phyloP scores from a whole-genome alignment of 345 rosid genomes.

The Kernera saxatilis region DNA sequence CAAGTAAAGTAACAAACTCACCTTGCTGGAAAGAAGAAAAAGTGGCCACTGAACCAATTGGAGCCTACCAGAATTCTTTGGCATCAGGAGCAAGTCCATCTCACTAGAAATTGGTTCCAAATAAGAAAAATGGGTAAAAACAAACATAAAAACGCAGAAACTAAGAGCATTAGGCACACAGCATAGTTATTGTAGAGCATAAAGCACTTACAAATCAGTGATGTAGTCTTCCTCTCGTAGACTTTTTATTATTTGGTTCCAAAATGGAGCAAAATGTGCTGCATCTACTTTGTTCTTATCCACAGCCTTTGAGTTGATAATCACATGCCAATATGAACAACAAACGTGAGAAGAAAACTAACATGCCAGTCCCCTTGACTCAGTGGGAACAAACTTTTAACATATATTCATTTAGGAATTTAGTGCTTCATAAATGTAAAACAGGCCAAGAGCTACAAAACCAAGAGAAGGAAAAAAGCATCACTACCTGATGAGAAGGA shows the following conservation, averaged over 20 bases:
- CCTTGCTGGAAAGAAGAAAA: slow-evolving; percentile 99
- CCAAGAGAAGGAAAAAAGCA: neutral
- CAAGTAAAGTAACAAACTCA: slow-evolving; percentile 24
- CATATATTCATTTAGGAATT: neutral
- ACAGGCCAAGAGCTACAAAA: slow-evolving; percentile 9
- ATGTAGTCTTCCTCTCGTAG: slow-evolving; percentile 94
- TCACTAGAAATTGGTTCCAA: slow-evolving; percentile 45
- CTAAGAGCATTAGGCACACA: slow-evolving; percentile 7
- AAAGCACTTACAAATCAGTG: slow-evolving; percentile 60
- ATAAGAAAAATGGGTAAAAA: neutral
- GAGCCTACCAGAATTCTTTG: slow-evolving; percentile 80
- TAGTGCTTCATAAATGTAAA: slow-evolving; percentile 2
- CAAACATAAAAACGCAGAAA: neutral
- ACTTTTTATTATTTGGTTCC: slow-evolving; percentile 87
- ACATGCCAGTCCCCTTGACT: neutral
- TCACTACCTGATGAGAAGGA: slow-evolving; percentile 45
- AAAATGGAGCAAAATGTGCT: slow-evolving; percentile 82
- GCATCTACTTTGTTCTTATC: slow-evolving; percentile 70
- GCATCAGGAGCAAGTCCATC: slow-evolving; percentile 91
- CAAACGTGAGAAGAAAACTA: slow-evolving; percentile 4
- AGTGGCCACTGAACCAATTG: slow-evolving; percentile 94
- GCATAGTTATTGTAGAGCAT: slow-evolving; percentile 10
- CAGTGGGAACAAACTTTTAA: neutral
- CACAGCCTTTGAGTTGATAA: slow-evolving; percentile 42
- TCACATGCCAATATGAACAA: slow-evolving; percentile 4